These are phyloP conservation scores for Pestalotiopsis sp. DNA, from an alignment of 2,329 filamentous ascomycete genomes.

Conservation along the genomic window DNA sequence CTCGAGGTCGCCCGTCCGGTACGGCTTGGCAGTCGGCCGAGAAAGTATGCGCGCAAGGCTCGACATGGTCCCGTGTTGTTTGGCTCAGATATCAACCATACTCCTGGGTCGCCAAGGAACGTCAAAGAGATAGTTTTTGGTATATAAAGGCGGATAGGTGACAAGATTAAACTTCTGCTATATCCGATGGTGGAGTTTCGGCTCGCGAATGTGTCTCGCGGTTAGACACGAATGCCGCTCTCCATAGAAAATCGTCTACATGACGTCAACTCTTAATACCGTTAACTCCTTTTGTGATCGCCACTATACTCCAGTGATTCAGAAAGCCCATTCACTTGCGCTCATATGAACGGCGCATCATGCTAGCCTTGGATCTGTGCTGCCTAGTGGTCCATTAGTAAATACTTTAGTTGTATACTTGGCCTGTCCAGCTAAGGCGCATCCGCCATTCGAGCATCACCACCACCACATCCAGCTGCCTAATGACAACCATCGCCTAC, in stretches of 20 bases:
- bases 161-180: not conserved
- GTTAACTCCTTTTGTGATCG: conserved; percentile 5
- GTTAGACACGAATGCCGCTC: not conserved
- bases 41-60: conserved; percentile 47
- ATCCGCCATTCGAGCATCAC: not conserved
- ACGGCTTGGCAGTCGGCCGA: conserved; percentile 55
- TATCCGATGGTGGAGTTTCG: not conserved
- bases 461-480: not conserved
- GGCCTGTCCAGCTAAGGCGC: not conserved
- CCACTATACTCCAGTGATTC: not conserved
- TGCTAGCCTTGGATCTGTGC: not conserved
- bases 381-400: not conserved
- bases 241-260: not conserved
- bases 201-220: not conserved
- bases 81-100: not conserved
- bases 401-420: not conserved
- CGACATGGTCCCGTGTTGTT: conserved; percentile 35
- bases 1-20: conserved; percentile 43
- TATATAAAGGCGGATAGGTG: not conserved
- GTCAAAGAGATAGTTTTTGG: not conserved
- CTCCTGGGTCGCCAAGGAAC: not conserved
- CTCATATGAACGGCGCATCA: not conserved
- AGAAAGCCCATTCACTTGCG: not conserved
- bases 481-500: not conserved
- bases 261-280: conserved; percentile 11